Evolutionary conservation across 805 yeast species (phyloP).

Genomic region (Zygoascus biomembranicola): DNA sequence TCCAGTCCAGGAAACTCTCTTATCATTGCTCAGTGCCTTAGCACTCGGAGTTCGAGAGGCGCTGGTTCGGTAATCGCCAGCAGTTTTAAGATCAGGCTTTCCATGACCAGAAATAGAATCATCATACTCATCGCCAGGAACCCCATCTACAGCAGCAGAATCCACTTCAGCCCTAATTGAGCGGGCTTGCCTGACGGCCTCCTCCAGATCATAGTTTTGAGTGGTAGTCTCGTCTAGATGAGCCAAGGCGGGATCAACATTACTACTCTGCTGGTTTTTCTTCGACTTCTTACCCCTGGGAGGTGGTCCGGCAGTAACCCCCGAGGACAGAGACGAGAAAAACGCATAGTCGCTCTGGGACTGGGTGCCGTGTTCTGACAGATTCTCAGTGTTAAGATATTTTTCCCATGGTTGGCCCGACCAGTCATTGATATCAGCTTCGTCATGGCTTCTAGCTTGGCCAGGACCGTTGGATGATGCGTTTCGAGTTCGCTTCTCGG

Average conservation of each 20-base stretch:
- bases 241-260: constrained; percentile 53
- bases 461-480: neutral
- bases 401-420: constrained; percentile 14
- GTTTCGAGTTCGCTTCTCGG: constrained; percentile 1
- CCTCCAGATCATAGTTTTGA: constrained; percentile 8
- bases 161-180: neutral
- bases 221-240: constrained; percentile 31
- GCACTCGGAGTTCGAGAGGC: constrained; percentile 4
- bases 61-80: neutral
- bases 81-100: neutral
- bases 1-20: constrained; percentile 18
- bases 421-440: neutral
- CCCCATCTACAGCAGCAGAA: neutral
- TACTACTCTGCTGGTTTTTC: constrained; percentile 14
- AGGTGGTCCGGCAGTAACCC: neutral
- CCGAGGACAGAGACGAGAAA: neutral
- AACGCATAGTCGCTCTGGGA: neutral
- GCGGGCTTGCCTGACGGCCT: constrained; percentile 12
- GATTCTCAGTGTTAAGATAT: constrained; percentile 6
- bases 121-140: constrained; percentile 16
- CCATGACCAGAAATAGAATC: constrained; percentile 20
- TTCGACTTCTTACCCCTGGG: neutral
- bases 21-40: neutral
- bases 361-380: neutral
- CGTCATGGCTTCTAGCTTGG: neutral